These are phyloP conservation scores for Epichloe typhina DNA, from an alignment of 2,329 filamentous ascomycete species.

Conservation along the genomic window DNA sequence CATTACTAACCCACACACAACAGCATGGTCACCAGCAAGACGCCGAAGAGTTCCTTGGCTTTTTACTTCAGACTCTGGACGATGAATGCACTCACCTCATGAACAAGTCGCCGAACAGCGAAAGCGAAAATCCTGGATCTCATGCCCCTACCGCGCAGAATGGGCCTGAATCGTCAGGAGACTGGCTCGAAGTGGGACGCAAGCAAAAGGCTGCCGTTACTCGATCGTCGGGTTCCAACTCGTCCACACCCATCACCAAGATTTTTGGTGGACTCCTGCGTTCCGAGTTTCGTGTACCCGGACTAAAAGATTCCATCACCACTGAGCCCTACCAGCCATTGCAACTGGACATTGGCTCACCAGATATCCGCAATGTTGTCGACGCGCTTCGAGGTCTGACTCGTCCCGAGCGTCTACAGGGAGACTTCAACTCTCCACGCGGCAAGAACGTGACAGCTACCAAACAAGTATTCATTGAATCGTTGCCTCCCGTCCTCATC, in stretches of 20 bases:
- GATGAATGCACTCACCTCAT: constrained; percentile 81
- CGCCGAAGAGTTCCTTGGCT: constrained; percentile 91
- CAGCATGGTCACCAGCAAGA: constrained; percentile 93
- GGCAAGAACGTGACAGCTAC: constrained; percentile 67
- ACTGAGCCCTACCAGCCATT: constrained; percentile 88
- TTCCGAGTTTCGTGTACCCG: constrained; percentile 77
- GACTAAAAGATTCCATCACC: constrained; percentile 81
- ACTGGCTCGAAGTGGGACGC: constrained; percentile 87
- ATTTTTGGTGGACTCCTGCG: constrained; percentile 89
- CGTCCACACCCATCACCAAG: constrained; percentile 75
- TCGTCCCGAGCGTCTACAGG: constrained; percentile 69
- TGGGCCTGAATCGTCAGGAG: constrained; percentile 23
- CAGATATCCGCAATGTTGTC: constrained; percentile 77
- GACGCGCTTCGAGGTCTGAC: constrained; percentile 82
- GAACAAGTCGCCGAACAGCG: constrained; percentile 28
- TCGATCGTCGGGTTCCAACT: constrained; percentile 64
- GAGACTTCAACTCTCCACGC: constrained; percentile 68
- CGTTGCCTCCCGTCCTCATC: constrained; percentile 79
- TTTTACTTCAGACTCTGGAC: constrained; percentile 81
- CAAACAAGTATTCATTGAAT: constrained; percentile 92
- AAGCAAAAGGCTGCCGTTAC: constrained; percentile 83
- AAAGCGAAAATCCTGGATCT: constrained; percentile 21
- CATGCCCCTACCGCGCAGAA: constrained; percentile 17
- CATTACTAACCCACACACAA: constrained; percentile 5
- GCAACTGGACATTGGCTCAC: constrained; percentile 84